Percentiles rank a stretch among this genome's conserved stretches.
These are phyloP conservation scores for Cyclotella baltica DNA, from an alignment of 108 stramenopile species.

Conservation along the genomic window DNA sequence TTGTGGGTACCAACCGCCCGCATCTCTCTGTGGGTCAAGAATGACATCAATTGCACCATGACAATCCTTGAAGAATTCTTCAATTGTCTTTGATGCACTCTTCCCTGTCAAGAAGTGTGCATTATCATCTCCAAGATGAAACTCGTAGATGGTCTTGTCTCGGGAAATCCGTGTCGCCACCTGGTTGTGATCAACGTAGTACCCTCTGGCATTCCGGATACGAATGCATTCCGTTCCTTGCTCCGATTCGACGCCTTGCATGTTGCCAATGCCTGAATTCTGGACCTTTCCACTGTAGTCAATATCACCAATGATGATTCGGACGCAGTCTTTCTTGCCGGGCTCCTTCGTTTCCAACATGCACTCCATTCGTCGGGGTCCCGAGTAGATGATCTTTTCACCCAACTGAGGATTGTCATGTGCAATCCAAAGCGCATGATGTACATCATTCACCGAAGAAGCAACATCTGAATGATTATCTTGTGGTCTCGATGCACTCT, in stretches of 20 bases:
- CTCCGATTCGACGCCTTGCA: constrained; percentile 34
- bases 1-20: constrained; percentile 60
- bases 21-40: constrained; percentile 59
- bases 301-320: constrained; percentile 60
- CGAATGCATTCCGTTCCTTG: constrained; percentile 57
- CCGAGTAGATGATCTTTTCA: constrained; percentile 45
- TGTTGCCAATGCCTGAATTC: constrained; percentile 37
- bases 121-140: constrained; percentile 52
- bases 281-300: constrained; percentile 57
- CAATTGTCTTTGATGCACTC: constrained; percentile 43
- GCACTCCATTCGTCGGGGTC: constrained; percentile 45
- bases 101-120: constrained; percentile 52
- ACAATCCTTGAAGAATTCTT: constrained; percentile 58
- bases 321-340: constrained; percentile 50
- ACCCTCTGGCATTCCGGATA: constrained; percentile 51
- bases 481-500: constrained; percentile 17
- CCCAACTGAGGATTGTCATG: constrained; percentile 66
- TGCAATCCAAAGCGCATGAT: constrained; percentile 61
- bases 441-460: constrained; percentile 1
- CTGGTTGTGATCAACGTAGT: constrained; percentile 50
- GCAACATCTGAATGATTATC: constrained; percentile 5
- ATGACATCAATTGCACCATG: constrained; percentile 59
- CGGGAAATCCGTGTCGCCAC: constrained; percentile 51
- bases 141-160: constrained; percentile 58
- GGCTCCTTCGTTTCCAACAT: constrained; percentile 70